Conservation (phyloP, 2,329 filamentous ascomycete genomes). For the Calonectria henricotiae region DNA sequence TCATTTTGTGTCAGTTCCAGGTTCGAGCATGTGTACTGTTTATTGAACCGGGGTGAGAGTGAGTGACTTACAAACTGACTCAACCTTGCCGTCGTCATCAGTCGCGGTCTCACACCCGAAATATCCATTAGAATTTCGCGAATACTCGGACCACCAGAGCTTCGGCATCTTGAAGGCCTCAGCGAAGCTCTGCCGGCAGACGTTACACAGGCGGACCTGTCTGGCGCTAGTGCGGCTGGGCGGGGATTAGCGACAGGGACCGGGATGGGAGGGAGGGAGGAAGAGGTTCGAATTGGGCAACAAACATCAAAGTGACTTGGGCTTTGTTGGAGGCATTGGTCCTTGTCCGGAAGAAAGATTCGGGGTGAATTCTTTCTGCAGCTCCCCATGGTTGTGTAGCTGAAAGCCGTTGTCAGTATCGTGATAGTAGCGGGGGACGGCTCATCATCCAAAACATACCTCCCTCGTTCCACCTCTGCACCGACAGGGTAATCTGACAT, state of each 20-base stretch:
- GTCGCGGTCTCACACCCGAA: constrained; percentile 24
- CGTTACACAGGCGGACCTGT: background rate
- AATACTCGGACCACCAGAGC: constrained; percentile 25
- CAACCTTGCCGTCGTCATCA: background rate
- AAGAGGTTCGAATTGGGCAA: background rate
- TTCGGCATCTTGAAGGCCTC: constrained; percentile 5
- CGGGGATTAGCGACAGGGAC: background rate
- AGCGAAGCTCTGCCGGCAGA: constrained; percentile 5
- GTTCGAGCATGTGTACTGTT: background rate
- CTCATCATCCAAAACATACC: background rate
- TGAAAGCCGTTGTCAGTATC: background rate
- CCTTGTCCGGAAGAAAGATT: background rate
- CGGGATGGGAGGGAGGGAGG: too few relatives aligned
- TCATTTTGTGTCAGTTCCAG: background rate
- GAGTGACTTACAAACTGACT: background rate
- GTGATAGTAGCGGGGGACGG: background rate
- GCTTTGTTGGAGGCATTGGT: background rate
- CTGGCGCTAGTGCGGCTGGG: background rate
- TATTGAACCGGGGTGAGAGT: too few relatives aligned
- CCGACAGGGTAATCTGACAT: background rate
- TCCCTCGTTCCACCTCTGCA: background rate
- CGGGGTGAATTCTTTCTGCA: background rate
- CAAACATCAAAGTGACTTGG: background rate
- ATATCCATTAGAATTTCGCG: constrained; percentile 27
- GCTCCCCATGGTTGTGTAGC: background rate